phyloP scores from a whole-genome alignment of 2,329 filamentous ascomycete species.

The Colletotrichum sp. region DNA sequence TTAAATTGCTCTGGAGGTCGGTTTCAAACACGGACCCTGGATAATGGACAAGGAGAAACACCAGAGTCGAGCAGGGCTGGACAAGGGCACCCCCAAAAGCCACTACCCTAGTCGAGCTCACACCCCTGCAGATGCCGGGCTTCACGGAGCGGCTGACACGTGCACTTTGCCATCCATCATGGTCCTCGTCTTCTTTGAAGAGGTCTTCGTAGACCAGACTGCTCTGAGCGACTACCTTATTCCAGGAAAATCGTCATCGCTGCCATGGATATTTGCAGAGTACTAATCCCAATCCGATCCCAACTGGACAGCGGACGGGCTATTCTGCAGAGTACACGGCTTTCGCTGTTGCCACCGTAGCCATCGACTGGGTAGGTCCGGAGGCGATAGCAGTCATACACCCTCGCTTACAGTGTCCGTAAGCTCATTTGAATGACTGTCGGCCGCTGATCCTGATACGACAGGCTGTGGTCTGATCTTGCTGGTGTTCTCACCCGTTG shows the following conservation, averaged over 20 bases:
- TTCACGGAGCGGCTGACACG: constrained; percentile 7
- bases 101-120: constrained; percentile 5
- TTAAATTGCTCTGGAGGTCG: not conserved
- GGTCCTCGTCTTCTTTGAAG: not conserved
- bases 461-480: not conserved
- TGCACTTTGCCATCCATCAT: not conserved
- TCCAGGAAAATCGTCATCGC: not conserved
- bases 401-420: not conserved
- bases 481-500: not conserved
- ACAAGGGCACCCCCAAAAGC: constrained; percentile 10
- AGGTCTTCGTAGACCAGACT: not conserved
- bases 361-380: not conserved
- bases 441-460: not conserved
- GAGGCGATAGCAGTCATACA: not conserved
- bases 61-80: not conserved
- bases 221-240: not conserved
- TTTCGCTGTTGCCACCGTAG: not conserved
- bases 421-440: not conserved
- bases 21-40: constrained; percentile 5
- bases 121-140: constrained; percentile 14
- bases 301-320: not conserved
- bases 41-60: not conserved
- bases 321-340: not conserved
- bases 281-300: not conserved
- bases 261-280: not conserved